A percentile compares a stretch with the other conserved stretches of the same genome.
Evolutionary conservation across 208 protist species (phyloP).

Genomic region (Leptomonas seymouri): DNA sequence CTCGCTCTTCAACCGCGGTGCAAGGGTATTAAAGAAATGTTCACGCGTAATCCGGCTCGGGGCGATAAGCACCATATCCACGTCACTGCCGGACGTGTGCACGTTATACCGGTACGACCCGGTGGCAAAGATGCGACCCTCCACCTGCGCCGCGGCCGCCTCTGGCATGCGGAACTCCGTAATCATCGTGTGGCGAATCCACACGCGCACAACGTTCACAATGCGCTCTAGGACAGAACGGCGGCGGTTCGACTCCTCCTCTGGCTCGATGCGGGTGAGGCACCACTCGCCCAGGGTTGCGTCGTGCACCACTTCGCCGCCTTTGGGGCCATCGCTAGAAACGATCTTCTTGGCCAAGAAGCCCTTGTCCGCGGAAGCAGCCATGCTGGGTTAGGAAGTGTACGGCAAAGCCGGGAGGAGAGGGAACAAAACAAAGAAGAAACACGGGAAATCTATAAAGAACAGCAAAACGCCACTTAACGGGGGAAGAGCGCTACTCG

Average conservation of each 20-base stretch:
- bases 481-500: too few species aligned
- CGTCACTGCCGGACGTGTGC: slow-evolving; percentile 96
- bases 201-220: slow-evolving; percentile 81
- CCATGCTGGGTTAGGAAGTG: not conserved
- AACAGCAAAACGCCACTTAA: too few species aligned
- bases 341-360: slow-evolving; percentile 83
- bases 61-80: slow-evolving; percentile 96
- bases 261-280: slow-evolving; percentile 78
- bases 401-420: too few species aligned
- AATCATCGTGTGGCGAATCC: slow-evolving; percentile 89
- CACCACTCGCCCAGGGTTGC: slow-evolving; percentile 72
- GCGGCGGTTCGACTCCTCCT: slow-evolving; percentile 88
- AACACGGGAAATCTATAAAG: too few species aligned
- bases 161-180: slow-evolving; percentile 91
- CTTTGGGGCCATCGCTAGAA: slow-evolving; percentile 79
- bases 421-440: too few species aligned
- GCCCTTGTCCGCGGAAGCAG: slow-evolving; percentile 44
- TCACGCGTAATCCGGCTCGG: slow-evolving; percentile 92
- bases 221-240: slow-evolving; percentile 84
- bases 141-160: slow-evolving; percentile 81
- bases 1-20: slow-evolving; percentile 75
- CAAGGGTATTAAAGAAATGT: slow-evolving; percentile 95
- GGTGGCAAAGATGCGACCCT: slow-evolving; percentile 97
- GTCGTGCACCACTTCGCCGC: slow-evolving; percentile 75
- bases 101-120: slow-evolving; percentile 99